phyloP scores from a whole-genome alignment of 306 rosid species.

The Cucumis hystrix region DNA sequence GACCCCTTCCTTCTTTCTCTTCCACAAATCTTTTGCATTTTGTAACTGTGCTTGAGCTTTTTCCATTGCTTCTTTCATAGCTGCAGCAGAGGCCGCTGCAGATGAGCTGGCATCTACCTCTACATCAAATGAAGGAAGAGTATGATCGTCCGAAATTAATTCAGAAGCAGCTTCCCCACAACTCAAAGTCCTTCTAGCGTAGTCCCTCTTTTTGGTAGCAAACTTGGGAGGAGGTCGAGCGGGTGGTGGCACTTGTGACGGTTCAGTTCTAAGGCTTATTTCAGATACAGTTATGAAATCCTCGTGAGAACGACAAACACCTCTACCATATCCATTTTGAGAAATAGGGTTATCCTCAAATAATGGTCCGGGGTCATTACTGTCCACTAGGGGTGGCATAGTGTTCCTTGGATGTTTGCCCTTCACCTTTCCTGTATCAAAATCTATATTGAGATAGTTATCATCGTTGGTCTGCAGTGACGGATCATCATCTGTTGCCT shows the following conservation, averaged over 20 bases:
- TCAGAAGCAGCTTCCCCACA: slow-evolving; percentile 26
- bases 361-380: slow-evolving; percentile 21
- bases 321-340: slow-evolving; percentile 20
- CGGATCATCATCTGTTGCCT: slow-evolving; percentile 23
- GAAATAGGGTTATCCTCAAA: slow-evolving; percentile 24
- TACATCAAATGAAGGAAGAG: slow-evolving; percentile 74
- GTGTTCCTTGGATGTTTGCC: slow-evolving; percentile 26
- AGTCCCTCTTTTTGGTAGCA: slow-evolving; percentile 31
- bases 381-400: slow-evolving; percentile 17
- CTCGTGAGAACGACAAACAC: slow-evolving; percentile 29
- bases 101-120: slow-evolving; percentile 82
- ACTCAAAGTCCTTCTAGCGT: slow-evolving; percentile 22
- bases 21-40: slow-evolving; percentile 55
- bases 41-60: slow-evolving; percentile 41
- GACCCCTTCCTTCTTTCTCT: slow-evolving; percentile 34
- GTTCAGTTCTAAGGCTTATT: slow-evolving; percentile 69
- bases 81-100: slow-evolving; percentile 54
- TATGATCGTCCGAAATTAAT: slow-evolving; percentile 30
- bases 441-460: slow-evolving; percentile 36
- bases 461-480: slow-evolving; percentile 38
- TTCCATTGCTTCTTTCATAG: slow-evolving; percentile 50
- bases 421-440: slow-evolving; percentile 27
- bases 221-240: slow-evolving; percentile 66
- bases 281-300: slow-evolving; percentile 52
- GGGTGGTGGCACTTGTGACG: slow-evolving; percentile 84